Evolutionary conservation across 2,329 filamentous ascomycete species (phyloP), one percentile per base, ranked within the genome.

Genomic region (Rhinocladiella mackenziei): DNA sequence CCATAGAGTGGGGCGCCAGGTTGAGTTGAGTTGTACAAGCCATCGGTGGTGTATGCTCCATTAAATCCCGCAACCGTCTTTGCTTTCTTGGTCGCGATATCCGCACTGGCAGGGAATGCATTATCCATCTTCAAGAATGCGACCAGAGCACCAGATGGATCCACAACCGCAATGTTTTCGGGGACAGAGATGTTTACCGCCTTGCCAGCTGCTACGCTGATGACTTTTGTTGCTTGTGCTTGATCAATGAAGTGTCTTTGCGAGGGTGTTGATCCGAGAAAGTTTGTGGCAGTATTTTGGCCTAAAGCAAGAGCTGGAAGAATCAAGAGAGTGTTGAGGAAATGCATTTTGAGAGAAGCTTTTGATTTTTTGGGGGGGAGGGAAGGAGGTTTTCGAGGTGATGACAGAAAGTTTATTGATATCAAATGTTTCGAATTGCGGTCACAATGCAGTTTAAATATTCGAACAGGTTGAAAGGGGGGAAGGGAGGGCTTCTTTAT

Each of bases 61-160:
- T 54, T 54, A 38, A 49, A 54, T 1, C 39, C 17, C 7, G 42
- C 42, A 6, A 51, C 48, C 9, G 51, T 51, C 36, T 39, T 48
- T 19, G 51, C 48, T 34, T 54, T 54, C 35, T 54, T 54, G n/a
- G 39, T 38, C 3, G 39, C 33, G 14, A 54, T 49, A 33, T 54
- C 51, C 17, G 45, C 15, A 10, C 28, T 29, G 9, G 39, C 43
- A 5, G 33, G 39, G 25, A 43, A 43, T 7, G 39, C 48, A 38
- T 51, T 51, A 32, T 54, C 51, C 45, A 51, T 51, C 9, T 43
- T 37, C 8, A 51, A 30, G 37, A 51, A 51, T 6, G 32, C 51
- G n/a, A 54, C 43, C 11, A 54, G 45, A 25, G 31, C 32, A 3
- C 28, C 41, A 6, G 45, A 45, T 3, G 48, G 44, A 33, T 54